Conservation (phyloP, 257 asterid genomes). For the Capsicum rhomboideum region DNA sequence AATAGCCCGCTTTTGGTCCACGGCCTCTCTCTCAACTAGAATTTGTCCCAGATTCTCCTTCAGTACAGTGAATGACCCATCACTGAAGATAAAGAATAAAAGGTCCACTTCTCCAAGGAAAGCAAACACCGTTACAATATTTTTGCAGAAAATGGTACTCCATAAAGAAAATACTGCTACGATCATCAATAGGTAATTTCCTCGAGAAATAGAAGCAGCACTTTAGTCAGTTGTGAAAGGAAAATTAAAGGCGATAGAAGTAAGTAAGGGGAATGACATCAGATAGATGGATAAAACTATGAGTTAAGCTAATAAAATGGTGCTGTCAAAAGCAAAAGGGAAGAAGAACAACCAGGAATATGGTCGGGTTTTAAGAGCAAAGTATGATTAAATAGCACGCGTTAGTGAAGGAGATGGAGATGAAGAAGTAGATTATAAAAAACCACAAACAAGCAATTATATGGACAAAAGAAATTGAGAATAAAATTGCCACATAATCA, state of each 20-base stretch:
- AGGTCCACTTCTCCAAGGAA: background rate
- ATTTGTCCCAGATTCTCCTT: conserved; percentile 3
- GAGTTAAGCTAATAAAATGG: background rate
- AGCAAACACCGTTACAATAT: background rate
- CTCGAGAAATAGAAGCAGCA: background rate
- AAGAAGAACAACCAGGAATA: background rate
- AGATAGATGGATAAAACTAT: background rate
- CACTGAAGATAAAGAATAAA: background rate
- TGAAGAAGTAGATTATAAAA: background rate
- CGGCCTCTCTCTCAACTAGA: too few species aligned
- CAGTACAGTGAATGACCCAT: background rate
- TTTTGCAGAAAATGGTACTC: background rate
- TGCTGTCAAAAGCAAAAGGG: background rate
- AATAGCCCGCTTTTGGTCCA: background rate
- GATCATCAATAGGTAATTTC: background rate
- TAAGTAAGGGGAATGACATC: background rate
- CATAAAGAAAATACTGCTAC: background rate
- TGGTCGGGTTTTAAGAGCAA: background rate
- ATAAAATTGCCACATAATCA: background rate
- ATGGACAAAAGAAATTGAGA: background rate
- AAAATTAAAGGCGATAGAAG: background rate
- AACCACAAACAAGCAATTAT: background rate
- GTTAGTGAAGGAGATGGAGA: background rate
- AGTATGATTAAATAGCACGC: background rate
- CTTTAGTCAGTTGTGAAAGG: background rate